phyloP scores from a whole-genome alignment of 306 rosid genomes.

The Quercus alba region DNA sequence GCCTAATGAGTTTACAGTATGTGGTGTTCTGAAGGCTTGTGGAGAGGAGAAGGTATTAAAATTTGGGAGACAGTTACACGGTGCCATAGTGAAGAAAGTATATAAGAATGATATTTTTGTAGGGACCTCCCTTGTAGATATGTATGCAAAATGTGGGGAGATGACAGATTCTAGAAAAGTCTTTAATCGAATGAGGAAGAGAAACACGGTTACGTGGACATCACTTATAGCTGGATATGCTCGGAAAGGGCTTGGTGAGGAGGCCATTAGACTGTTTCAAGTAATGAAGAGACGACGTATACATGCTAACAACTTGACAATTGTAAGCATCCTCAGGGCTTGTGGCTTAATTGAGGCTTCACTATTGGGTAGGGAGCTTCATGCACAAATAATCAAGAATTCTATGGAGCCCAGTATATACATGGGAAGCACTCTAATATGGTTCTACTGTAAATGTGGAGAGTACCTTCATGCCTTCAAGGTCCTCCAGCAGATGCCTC shows the following conservation, averaged over 20 bases:
- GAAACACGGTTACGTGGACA: conserved; percentile 93
- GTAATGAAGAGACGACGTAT: conserved; percentile 60
- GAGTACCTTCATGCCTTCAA: conserved; percentile 54
- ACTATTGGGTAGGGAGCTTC: conserved; percentile 71
- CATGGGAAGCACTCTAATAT: conserved; percentile 75
- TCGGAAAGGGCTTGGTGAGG: conserved; percentile 71
- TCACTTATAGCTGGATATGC: conserved; percentile 87
- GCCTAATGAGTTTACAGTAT: conserved; percentile 80
- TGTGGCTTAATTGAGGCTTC: conserved; percentile 64
- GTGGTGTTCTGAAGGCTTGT: conserved; percentile 83
- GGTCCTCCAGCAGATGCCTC: conserved; percentile 73
- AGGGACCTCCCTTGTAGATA: conserved; percentile 78
- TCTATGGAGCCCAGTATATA: conserved; percentile 36
- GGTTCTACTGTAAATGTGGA: conserved; percentile 89
- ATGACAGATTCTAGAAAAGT: conserved; percentile 55
- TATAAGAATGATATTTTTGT: conserved; percentile 66
- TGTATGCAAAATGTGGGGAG: conserved; percentile 91
- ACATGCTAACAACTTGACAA: conserved; percentile 55
- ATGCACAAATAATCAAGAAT: conserved; percentile 62
- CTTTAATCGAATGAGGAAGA: conserved; percentile 62
- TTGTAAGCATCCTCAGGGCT: conserved; percentile 71
- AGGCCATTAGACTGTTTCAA: conserved; percentile 65
- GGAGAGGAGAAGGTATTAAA: conserved; percentile 57
- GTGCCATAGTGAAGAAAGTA: conserved; percentile 61
- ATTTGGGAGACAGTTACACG: conserved; percentile 75